Evolutionary conservation across 805 yeast species (phyloP).

Genomic region (Torulaspora gathmanii): DNA sequence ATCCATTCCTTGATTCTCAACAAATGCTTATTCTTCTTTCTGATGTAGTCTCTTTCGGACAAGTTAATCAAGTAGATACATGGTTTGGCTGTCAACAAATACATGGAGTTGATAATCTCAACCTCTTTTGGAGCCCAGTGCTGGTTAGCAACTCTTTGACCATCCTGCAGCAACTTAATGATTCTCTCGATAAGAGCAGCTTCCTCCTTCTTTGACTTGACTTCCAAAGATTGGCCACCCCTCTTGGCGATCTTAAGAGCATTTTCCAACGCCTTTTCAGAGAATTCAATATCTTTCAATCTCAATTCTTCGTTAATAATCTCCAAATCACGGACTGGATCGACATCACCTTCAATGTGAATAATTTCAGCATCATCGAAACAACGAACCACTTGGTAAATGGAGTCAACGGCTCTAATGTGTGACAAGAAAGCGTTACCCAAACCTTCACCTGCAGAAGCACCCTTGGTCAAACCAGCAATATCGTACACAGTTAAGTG

Average conservation of each 20-base stretch:
- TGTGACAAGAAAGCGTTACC: slow-evolving; percentile 97
- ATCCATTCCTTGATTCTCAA: slow-evolving; percentile 86
- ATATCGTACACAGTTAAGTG: slow-evolving; percentile 90
- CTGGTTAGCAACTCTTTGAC: slow-evolving; percentile 83
- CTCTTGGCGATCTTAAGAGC: slow-evolving; percentile 74
- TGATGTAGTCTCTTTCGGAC: slow-evolving; percentile 80
- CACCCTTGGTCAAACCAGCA: slow-evolving; percentile 97
- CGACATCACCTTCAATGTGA: slow-evolving; percentile 94
- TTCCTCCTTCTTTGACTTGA: slow-evolving; percentile 83
- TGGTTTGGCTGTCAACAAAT: slow-evolving; percentile 91
- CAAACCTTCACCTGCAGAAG: slow-evolving; percentile 93
- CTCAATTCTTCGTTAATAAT: slow-evolving; percentile 89
- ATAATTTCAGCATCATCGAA: slow-evolving; percentile 97
- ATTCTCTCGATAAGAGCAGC: slow-evolving; percentile 68
- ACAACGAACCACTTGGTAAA: slow-evolving; percentile 95
- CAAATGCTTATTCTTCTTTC: slow-evolving; percentile 85
- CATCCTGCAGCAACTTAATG: slow-evolving; percentile 71
- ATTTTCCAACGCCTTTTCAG: slow-evolving; percentile 74
- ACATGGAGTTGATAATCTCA: slow-evolving; percentile 80
- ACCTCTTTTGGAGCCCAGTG: slow-evolving; percentile 89
- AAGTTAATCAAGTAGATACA: slow-evolving; percentile 87
- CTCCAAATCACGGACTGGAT: slow-evolving; percentile 91
- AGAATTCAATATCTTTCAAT: slow-evolving; percentile 94
- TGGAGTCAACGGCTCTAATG: slow-evolving; percentile 96
- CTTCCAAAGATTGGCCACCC: slow-evolving; percentile 87